Evolutionary conservation across 2,329 filamentous ascomycete species (phyloP).

Genomic region (Fusarium multiceps): DNA sequence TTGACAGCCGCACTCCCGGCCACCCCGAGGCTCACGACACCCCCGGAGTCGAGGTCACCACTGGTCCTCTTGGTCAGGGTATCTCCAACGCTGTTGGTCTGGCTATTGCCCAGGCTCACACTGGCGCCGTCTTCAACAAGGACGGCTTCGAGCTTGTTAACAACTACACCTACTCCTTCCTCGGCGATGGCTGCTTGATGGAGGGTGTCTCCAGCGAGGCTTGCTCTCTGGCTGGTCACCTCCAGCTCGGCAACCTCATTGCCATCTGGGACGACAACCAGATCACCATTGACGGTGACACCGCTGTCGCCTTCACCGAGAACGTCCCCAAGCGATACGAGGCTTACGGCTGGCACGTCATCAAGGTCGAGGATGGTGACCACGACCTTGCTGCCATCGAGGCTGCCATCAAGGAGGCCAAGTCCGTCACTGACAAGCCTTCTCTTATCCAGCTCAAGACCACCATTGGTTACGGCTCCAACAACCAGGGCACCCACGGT

Average conservation of each 20-base stretch:
- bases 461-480: constrained; percentile 96
- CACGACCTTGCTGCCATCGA: constrained; percentile 88
- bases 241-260: constrained; percentile 98
- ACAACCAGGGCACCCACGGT: constrained; percentile 90
- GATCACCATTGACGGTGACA: constrained; percentile 95
- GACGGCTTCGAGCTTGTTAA: constrained; percentile 89
- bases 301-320: constrained; percentile 95
- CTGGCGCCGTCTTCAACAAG: constrained; percentile 94
- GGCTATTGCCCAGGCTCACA: constrained; percentile 95
- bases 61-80: constrained; percentile 96
- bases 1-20: constrained; percentile 85
- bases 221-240: constrained; percentile 90
- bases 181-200: constrained; percentile 98
- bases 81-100: constrained; percentile 98
- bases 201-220: constrained; percentile 97
- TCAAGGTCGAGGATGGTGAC: constrained; percentile 88
- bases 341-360: constrained; percentile 94
- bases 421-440: constrained; percentile 94
- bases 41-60: constrained; percentile 96
- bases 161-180: constrained; percentile 97
- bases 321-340: constrained; percentile 96
- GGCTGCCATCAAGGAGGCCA: constrained; percentile 84
- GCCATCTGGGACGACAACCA: constrained; percentile 98
- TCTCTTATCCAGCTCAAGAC: constrained; percentile 96
- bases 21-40: constrained; percentile 98